Percentiles rank a stretch among this genome's conserved stretches.
These are phyloP conservation scores for Hypoxylon sp. DNA, from an alignment of 2,329 filamentous ascomycete genomes.

Conservation along the genomic window DNA sequence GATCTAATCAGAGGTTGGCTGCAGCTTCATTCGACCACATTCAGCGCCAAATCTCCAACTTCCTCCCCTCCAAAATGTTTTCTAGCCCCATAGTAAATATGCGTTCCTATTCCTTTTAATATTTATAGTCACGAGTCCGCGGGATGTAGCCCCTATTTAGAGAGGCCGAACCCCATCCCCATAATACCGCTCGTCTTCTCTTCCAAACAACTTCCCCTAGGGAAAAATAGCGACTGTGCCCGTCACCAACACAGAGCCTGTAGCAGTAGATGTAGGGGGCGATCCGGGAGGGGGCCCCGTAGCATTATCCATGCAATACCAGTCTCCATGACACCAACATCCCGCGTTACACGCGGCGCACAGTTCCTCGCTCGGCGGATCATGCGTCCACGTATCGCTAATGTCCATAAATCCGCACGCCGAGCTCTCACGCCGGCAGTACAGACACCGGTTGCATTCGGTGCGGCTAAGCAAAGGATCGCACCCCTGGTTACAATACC, in stretches of 20 bases:
- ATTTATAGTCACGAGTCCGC: not conserved
- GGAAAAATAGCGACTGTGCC: not conserved
- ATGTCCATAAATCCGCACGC: slow-evolving; percentile 42
- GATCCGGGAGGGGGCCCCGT: slow-evolving; percentile 23
- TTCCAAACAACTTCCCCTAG: not conserved
- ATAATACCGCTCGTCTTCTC: not conserved
- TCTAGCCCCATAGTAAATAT: not conserved
- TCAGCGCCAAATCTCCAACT: not conserved
- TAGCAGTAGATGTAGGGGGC: slow-evolving; percentile 28
- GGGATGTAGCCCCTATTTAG: not conserved
- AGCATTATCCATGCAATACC: slow-evolving; percentile 35
- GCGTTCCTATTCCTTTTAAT: not conserved
- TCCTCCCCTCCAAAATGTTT: not conserved
- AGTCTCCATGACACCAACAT: slow-evolving; percentile 45
- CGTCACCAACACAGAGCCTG: not conserved
- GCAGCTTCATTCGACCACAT: not conserved
- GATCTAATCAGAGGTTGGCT: not conserved
- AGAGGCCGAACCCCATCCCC: not conserved
- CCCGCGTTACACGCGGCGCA: slow-evolving; percentile 41
- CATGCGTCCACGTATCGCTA: slow-evolving; percentile 37
- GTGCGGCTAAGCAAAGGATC: slow-evolving; percentile 32
- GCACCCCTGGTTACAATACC: slow-evolving; percentile 48
- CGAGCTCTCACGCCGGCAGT: slow-evolving; percentile 51
- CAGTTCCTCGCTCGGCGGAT: slow-evolving; percentile 32
- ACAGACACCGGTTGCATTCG: slow-evolving; percentile 45